Base-by-base conservation (phyloP, 768 basidiomycete species). In the Boletus sensibilis region DNA sequence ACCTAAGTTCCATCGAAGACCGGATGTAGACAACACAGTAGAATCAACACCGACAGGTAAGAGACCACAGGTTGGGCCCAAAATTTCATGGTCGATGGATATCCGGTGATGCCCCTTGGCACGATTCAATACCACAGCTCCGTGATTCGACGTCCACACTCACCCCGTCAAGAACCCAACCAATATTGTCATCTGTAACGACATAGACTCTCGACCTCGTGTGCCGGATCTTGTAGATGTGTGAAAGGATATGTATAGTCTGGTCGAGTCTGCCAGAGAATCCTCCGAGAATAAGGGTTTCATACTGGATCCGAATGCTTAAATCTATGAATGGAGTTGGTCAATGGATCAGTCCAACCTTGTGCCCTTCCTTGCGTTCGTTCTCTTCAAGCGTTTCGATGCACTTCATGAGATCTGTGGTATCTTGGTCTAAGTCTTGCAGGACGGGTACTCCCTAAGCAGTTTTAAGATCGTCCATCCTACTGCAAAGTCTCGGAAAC, bases 361-460 rank as follows among this genome's bases (percentile, higher is more conserved):
- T 58, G 51, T 61, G 65, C 9, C 69, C 70, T 44, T 78, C 75
- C 2, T 61, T 59, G 18, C 63, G 56, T 64, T 94, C 92, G 55
- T 76, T 78, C 51, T 82, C 81, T 46, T 82, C 70, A 4, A 98
- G 66, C 6, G 85, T 78, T 7, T 62, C 44, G 2, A 98, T 73
- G 64, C 94, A 98, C 73, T 99, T 99, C 88, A 92, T 93, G 55
- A 99, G 79, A 69, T 99, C 97, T 0, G 96, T 98, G n/a, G 92
- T 82, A 66, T 92, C 72, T 68, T 93, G 87, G 67, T 89, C 84
- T 0, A 74, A 60, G 64, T 97, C 95, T 50, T 83, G 72, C 0
- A 84, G 66, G 37, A 96, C 74, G 0, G 72, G 67, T 3, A 97
- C 89, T 33, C 82, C 86, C 92, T 94, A 25, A 35, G 29, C 31